Conservation (phyloP, 2,329 filamentous ascomycete species). For the Apiospora malaysiana region DNA sequence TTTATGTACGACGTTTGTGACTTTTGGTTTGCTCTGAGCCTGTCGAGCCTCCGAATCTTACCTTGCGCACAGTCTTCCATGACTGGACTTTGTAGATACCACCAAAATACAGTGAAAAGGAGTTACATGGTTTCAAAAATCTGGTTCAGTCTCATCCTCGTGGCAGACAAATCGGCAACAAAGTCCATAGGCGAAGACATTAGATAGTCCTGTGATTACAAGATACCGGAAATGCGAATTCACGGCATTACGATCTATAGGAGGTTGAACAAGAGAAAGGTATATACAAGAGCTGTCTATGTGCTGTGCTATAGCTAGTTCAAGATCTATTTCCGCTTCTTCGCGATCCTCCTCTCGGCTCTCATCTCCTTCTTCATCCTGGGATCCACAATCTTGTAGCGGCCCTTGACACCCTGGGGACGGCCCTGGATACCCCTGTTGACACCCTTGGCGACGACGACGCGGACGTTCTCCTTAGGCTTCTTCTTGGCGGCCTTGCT, state of each 20-base stretch:
- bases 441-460: slow-evolving; percentile 84
- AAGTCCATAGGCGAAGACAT: neutral
- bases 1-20: neutral
- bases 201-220: neutral
- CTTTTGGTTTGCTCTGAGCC: neutral
- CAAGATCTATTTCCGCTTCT: slow-evolving; percentile 26
- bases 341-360: slow-evolving; percentile 33
- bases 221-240: neutral
- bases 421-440: slow-evolving; percentile 87
- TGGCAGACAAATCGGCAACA: neutral
- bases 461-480: slow-evolving; percentile 79
- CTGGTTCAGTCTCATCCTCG: neutral
- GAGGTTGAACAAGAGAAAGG: neutral
- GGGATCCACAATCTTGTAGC: slow-evolving; percentile 85
- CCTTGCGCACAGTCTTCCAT: slow-evolving; percentile 7
- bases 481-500: slow-evolving; percentile 79
- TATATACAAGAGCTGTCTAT: slow-evolving; percentile 16
- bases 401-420: slow-evolving; percentile 90
- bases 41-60: neutral
- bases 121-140: neutral
- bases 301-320: neutral
- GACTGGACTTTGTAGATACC: slow-evolving; percentile 19
- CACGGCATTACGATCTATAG: neutral
- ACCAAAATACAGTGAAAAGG: slow-evolving; percentile 20
- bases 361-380: slow-evolving; percentile 37